Percentiles rank a stretch among this genome's conserved stretches.
Conservation (phyloP, 257 asterid genomes). For the Rauvolfia tetraphylla region DNA sequence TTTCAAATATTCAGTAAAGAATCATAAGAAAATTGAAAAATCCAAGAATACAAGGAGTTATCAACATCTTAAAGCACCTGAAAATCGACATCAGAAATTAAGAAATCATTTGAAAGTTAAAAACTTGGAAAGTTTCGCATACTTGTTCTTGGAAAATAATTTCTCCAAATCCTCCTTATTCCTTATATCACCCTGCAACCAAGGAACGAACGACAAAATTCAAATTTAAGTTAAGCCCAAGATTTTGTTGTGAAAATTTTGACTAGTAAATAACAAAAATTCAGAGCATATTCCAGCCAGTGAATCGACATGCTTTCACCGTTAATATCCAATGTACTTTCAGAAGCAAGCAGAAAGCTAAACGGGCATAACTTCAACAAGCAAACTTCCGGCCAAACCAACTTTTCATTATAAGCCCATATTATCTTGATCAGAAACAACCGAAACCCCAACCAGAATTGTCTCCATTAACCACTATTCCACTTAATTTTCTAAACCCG, state of each 20-base stretch:
- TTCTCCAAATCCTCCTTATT: conserved; percentile 81
- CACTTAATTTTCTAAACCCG: neutral
- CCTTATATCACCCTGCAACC: conserved; percentile 90
- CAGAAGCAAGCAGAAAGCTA: neutral
- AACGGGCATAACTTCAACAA: neutral
- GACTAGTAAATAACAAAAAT: neutral
- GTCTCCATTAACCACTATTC: neutral
- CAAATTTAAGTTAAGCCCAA: neutral
- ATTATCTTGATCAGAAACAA: neutral
- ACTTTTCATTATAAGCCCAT: neutral
- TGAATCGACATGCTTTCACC: neutral
- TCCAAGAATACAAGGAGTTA: neutral
- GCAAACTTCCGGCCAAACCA: neutral
- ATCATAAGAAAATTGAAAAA: neutral
- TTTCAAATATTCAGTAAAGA: neutral
- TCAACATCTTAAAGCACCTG: too few species aligned
- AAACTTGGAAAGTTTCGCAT: conserved; percentile 18
- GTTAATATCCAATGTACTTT: neutral
- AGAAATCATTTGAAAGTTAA: neutral
- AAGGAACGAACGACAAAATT: conserved; percentile 5
- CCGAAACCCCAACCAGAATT: neutral
- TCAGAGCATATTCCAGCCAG: neutral
- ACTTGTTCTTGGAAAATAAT: conserved; percentile 65
- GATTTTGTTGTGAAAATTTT: neutral
- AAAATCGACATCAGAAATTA: neutral